A percentile compares a stretch with the other conserved stretches of the same genome.
phyloP scores from a whole-genome alignment of 495 filamentous ascomycete genomes.

The Penicillium silybi region DNA sequence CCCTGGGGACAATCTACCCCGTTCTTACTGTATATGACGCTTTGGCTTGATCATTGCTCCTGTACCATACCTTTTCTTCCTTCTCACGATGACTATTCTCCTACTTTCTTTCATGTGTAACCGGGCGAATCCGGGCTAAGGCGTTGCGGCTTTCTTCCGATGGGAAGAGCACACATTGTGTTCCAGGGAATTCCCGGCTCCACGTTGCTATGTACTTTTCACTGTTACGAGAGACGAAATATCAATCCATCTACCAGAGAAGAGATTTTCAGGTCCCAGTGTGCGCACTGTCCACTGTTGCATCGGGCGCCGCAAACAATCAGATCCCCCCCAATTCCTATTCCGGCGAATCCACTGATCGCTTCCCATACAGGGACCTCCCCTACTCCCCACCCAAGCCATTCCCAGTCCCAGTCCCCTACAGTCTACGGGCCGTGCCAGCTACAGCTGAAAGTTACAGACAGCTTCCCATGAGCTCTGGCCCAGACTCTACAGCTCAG shows the following conservation, averaged over 20 bases:
- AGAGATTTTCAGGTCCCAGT: background rate
- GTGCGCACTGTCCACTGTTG: background rate
- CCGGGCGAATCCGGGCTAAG: background rate
- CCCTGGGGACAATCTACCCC: conserved; percentile 4
- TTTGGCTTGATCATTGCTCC: conserved; percentile 23
- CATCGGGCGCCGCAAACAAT: background rate
- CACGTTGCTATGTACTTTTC: conserved; percentile 4
- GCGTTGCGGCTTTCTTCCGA: background rate
- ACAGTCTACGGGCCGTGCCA: background rate
- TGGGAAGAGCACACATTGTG: background rate
- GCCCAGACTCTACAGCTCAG: background rate
- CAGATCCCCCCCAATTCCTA: too few species aligned
- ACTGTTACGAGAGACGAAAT: conserved; percentile 9
- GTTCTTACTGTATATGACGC: conserved; percentile 15
- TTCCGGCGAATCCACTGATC: background rate
- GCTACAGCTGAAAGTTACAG: background rate
- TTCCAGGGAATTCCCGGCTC: conserved; percentile 2
- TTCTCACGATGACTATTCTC: background rate
- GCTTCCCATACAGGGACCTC: too few species aligned
- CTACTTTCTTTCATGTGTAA: conserved; percentile 1
- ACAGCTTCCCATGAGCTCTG: background rate
- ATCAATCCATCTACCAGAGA: background rate
- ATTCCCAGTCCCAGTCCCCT: background rate
- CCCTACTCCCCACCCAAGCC: background rate
- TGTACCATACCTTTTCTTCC: conserved; percentile 20